A percentile compares a stretch with the other conserved stretches of the same genome.
These are phyloP conservation scores for Taphrina confusa DNA, from an alignment of 1,139 yeast genomes.

Conservation along the genomic window DNA sequence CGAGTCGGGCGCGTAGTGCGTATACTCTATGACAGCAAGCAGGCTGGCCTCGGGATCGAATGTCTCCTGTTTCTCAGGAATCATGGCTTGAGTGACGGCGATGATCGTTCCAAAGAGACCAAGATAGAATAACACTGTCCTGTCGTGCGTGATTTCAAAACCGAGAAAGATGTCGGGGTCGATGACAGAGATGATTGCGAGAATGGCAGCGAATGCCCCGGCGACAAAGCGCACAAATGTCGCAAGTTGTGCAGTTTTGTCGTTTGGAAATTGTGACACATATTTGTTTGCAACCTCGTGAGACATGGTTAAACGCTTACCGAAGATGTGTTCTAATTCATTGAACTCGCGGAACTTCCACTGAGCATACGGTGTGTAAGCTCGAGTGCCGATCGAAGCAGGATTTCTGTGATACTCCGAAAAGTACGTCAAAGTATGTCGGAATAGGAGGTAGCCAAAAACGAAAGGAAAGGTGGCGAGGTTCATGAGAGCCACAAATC, in stretches of 20 bases:
- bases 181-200: constrained; percentile 78
- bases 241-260: constrained; percentile 60
- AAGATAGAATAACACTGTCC: constrained; percentile 80
- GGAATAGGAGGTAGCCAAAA: constrained; percentile 73
- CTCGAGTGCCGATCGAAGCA: constrained; percentile 77
- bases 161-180: constrained; percentile 91
- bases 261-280: constrained; percentile 89
- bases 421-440: constrained; percentile 86
- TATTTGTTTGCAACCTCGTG: constrained; percentile 77
- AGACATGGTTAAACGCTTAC: constrained; percentile 72
- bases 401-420: constrained; percentile 91
- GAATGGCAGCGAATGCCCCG: constrained; percentile 86
- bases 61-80: constrained; percentile 62
- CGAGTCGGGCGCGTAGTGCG: constrained; percentile 82
- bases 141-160: constrained; percentile 79
- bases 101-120: constrained; percentile 81
- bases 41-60: constrained; percentile 90
- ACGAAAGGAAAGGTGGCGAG: constrained; percentile 81
- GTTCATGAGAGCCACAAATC: constrained; percentile 83
- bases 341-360: constrained; percentile 95
- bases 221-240: constrained; percentile 71
- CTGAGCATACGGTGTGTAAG: constrained; percentile 89
- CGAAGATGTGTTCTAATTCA: constrained; percentile 85
- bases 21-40: constrained; percentile 73
- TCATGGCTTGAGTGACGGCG: constrained; percentile 67